These are phyloP conservation scores for Syzygium jambos DNA, from an alignment of 345 rosid species.

Conservation along the genomic window DNA sequence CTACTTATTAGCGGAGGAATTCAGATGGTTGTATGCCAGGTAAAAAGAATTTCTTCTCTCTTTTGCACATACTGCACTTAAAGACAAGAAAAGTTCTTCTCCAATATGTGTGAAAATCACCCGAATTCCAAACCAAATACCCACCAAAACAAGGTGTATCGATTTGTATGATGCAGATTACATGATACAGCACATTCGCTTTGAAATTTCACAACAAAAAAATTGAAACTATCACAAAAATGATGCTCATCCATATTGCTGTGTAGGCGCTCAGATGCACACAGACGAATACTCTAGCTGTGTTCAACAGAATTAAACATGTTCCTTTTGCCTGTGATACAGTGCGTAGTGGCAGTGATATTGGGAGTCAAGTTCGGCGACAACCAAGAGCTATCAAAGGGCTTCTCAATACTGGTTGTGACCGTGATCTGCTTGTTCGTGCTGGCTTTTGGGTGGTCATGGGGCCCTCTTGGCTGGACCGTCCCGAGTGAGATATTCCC, in stretches of 20 bases:
- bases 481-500: constrained; percentile 94
- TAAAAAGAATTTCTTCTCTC: constrained; percentile 7
- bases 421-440: constrained; percentile 73
- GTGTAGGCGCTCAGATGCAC: neutral
- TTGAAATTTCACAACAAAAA: neutral
- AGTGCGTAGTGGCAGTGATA: constrained; percentile 63
- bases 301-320: neutral
- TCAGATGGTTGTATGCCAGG: constrained; percentile 80
- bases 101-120: neutral
- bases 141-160: neutral
- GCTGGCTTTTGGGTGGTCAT: constrained; percentile 92
- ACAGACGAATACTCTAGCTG: neutral
- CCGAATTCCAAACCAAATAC: neutral
- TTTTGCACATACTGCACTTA: neutral
- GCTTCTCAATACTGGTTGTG: constrained; percentile 60
- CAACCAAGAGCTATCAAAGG: constrained; percentile 55
- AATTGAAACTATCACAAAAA: neutral
- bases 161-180: neutral
- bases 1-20: constrained; percentile 86
- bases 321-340: constrained; percentile 5
- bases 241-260: neutral
- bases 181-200: neutral
- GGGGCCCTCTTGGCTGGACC: constrained; percentile 98
- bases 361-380: constrained; percentile 74
- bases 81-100: neutral